Evolutionary conservation across 2,329 filamentous ascomycete genomes (phyloP), one percentile per base, ranked within the genome.

Genomic region (Epichloe typhina): DNA sequence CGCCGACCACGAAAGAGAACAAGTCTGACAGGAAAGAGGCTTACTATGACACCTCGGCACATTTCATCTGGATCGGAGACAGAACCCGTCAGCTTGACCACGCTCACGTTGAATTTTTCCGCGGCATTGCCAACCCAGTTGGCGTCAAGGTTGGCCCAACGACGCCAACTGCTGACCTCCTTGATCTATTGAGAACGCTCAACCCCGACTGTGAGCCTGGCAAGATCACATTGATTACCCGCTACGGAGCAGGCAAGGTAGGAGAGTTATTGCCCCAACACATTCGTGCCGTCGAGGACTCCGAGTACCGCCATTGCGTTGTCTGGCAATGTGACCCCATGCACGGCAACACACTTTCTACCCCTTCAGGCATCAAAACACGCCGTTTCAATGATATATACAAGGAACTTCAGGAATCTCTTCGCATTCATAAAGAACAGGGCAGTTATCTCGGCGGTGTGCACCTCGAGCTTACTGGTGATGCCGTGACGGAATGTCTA

Each of bases 241-340:
- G 93, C 39, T 97, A 97, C 69, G 93, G 93, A 53, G 86, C 87
- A 15, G 72, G 72, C 41, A 86, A 86, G 58, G 88, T 98, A 41
- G 73, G 80, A 47, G 69, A 77, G 5, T 79, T 95, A 55, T 78
- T 98, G 0, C 88, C 89, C 0, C 75, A 72, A 8, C 93, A 97
- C 68, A 97, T 98, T 64, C 81, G 85, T 58, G 88, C 88, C 38
- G 91, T 98, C 26, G 85, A 93, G 66, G 76, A 76, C 59, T 90
- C 86, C 52, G 88, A 83, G 67, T 82, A 80, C 67, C 66, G 66
- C 45, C 67, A 73, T 47, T 70, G 68, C 21, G 88, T 95, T 4
- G 88, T 96, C 59, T 97, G 91, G 91, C 93, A 97, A 71, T 97
- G 91, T 70, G 93, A 98, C 69, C 93, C 93, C 21, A 98, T 98